phyloP scores from a whole-genome alignment of 1,284 basidiomycete species.

The Rhodotorula sp. region DNA sequence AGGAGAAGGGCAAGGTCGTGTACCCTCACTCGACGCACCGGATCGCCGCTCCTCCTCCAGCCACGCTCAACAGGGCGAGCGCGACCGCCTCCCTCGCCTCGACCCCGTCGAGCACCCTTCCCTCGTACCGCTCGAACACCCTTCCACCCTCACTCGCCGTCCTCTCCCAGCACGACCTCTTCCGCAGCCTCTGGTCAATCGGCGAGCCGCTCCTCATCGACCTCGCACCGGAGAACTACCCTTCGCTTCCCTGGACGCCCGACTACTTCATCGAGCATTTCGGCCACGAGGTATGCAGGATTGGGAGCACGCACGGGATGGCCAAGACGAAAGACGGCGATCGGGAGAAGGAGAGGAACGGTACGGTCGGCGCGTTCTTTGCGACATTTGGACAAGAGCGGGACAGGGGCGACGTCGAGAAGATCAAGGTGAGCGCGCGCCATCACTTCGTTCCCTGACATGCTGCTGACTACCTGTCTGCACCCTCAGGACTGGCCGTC shows the following conservation, averaged over 20 bases:
- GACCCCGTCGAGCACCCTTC: background rate
- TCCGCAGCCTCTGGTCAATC: constrained; percentile 66
- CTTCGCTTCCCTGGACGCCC: constrained; percentile 65
- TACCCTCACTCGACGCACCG: too few relatives aligned
- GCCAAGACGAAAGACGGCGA: background rate
- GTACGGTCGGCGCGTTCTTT: constrained; percentile 77
- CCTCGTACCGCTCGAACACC: background rate
- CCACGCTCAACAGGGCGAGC: too few relatives aligned
- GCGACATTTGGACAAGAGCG: constrained; percentile 62
- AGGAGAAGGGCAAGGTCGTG: background rate
- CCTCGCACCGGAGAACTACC: constrained; percentile 56
- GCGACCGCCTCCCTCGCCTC: background rate
- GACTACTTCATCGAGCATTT: constrained; percentile 72
- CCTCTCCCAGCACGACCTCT: constrained; percentile 47
- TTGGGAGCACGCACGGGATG: constrained; percentile 24
- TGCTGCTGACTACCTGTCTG: background rate
- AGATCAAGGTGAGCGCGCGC: constrained; percentile 65
- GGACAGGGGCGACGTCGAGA: constrained; percentile 57
- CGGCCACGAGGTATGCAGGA: constrained; percentile 58
- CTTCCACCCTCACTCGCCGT: background rate
- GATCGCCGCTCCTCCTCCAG: too few relatives aligned
- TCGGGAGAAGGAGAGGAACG: constrained; percentile 53
- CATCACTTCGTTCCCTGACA: background rate
- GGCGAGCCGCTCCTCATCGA: constrained; percentile 76
- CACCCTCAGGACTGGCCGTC: constrained; percentile 79